Percentiles rank a stretch among this genome's conserved stretches.
Evolutionary conservation across 2,329 filamentous ascomycete species (phyloP).

Genomic region (Aureobasidium sp.): DNA sequence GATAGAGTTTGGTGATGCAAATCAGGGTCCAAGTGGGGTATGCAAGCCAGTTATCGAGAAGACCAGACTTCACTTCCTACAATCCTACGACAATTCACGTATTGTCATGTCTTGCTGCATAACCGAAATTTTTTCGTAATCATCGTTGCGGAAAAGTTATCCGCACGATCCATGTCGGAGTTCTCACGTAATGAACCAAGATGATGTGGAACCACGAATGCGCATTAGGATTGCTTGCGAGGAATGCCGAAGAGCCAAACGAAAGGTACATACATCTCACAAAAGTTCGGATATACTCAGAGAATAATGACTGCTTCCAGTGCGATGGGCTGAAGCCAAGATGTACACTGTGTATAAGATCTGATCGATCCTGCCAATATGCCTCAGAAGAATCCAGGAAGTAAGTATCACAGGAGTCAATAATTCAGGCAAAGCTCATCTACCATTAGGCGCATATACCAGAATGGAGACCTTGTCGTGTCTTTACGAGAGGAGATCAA

Average conservation of each 20-base stretch:
- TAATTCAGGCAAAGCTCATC: not conserved
- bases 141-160: not conserved
- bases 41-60: not conserved
- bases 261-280: not conserved
- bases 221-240: not conserved
- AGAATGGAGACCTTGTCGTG: not conserved
- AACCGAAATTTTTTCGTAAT: not conserved
- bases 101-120: too few relatives aligned
- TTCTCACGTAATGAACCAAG: not conserved
- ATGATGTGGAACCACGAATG: not conserved
- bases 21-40: not conserved
- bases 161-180: not conserved
- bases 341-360: not conserved
- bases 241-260: not conserved
- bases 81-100: too few relatives aligned
- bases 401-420: not conserved
- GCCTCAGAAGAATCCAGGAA: not conserved
- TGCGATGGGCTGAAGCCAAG: not conserved
- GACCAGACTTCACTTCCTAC: too few relatives aligned
- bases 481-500: not conserved
- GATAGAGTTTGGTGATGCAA: not conserved
- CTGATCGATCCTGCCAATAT: not conserved
- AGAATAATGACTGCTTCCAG: not conserved
- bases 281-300: not conserved
- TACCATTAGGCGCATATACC: not conserved